Base-by-base conservation (phyloP, 192 early-diverging fungal species). In the Backusella psychrophila region DNA sequence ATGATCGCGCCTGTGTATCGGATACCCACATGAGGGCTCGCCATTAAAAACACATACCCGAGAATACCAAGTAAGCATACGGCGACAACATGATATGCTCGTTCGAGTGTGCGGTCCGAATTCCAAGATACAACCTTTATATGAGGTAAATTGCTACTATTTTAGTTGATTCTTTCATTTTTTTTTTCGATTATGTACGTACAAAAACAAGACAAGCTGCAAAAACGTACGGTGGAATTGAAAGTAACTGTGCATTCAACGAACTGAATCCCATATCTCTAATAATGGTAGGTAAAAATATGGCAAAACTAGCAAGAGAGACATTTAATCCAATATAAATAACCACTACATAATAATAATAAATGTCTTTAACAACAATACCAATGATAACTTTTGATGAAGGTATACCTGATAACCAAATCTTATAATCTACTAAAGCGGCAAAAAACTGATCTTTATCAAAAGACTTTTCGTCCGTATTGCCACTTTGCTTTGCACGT, bases 261-360 rank as follows among this genome's bases (percentile, higher is more conserved):
- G 39, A 59, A 14, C 52, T 63, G 29, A 80, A 80, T 5, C 79
- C 79, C 78, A 88, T 76, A 70, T 82, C 84, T 14, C 67, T 72
- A 34, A 88, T 84, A 31, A 88, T 80, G 6, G 87, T 81, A 2
- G 87, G 85, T 42, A 87, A 70, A 72, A 85, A 87, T 66, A 87
- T 80, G 26, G 87, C 80, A 71, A 84, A 87, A 36, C 87, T 87
- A 33, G 85, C 86, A 26, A 85, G 68, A 4, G 85, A 81, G 49
- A 87, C 86, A 80, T 86, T 89, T 56, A 89, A 56, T 17, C 79
- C 79, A 73, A 76, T 72, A 46, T 80, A 80, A 8, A 80, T 76
- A 14, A 80, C 29, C n/a, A 75, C 76, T 74, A 77, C 34, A 9
- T 39, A 39, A 8, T 39, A 38, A 80, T 34, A 19, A 7, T 5